Evolutionary conservation across 345 rosid genomes (phyloP), one percentile per base, ranked within the genome.

Genomic region (Rubroshorea leprosula): DNA sequence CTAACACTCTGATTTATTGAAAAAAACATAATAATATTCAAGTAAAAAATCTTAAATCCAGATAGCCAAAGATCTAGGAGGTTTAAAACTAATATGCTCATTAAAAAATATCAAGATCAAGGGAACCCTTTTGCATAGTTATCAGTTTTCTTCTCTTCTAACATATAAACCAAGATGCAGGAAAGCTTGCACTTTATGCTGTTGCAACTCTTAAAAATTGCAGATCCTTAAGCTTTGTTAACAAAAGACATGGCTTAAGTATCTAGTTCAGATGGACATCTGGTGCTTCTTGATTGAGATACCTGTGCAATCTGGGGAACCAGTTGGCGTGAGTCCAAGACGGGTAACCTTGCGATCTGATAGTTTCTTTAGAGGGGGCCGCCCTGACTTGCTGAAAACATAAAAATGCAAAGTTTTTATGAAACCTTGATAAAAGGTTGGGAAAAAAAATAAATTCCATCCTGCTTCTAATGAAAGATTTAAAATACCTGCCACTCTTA

Each of bases 361-460:
- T 53, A 73, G 49, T 63, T 78, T 81, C 70, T 78, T 81, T n/a
- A 78, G 65, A 49, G 85, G 85, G 29, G 83, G 86, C 23, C 86
- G 77, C 47, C 86, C 81, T 5, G 79, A 66, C 77, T 76, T 78
- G 60, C 83, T 81, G 81, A 53, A 52, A 73, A 51, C 47, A 64
- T 55, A 39, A 55, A 60, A 71, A 20, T 49, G n/a, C 16, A 54
- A 31, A n/a, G n/a, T n/a, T n/a, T n/a, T n/a, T n/a, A n/a, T n/a
- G n/a, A n/a, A n/a, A n/a, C n/a, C 54, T 19, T 23, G 13, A n/a
- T 14, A 49, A 49, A 0, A 23, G 25, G 5, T 49, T 49, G 3
- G 23, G 48, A 24, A 19, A 21, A 24, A 51, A 21, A n/a, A n/a
- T n/a, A n/a, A 22, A 11, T 35, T 26, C 47, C 19, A 23, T 45